Evolutionary conservation across 2,329 filamentous ascomycete genomes (phyloP).

Genomic region (Beauveria scarabaeidicola): DNA sequence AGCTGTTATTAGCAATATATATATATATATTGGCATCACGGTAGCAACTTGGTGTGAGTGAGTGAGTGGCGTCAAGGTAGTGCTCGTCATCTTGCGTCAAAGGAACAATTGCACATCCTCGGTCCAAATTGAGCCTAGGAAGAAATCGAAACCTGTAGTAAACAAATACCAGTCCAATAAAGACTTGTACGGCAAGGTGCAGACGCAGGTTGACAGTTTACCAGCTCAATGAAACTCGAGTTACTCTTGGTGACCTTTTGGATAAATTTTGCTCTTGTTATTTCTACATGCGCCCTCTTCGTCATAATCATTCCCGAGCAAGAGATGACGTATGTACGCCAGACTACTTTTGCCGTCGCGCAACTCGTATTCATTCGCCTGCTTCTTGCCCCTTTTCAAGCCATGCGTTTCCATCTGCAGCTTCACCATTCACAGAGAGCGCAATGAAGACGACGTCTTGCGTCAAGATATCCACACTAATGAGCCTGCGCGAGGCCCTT

Average conservation of each 20-base stretch:
- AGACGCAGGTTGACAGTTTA: no score
- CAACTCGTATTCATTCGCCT: neutral
- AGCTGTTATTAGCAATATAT: neutral
- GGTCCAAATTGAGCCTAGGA: no score
- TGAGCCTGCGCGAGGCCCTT: neutral
- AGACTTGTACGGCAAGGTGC: no score
- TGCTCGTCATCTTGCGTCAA: no score
- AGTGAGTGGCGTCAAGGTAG: no score
- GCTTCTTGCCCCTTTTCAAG: no score
- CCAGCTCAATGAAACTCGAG: neutral
- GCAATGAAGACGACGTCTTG: neutral
- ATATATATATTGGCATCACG: no score
- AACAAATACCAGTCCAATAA: no score
- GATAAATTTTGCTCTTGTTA: neutral
- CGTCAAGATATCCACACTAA: no score
- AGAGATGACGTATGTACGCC: neutral
- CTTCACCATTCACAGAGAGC: neutral
- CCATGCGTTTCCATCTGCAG: neutral
- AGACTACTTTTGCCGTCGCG: neutral
- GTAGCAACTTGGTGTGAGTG: no score
- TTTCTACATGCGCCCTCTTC: neutral
- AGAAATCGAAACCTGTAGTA: no score
- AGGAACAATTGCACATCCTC: no score
- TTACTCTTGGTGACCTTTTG: neutral
- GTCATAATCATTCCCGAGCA: neutral